Evolutionary conservation across 164 flowering plant species (phyloP).

Genomic region (Chimonanthus praecox): DNA sequence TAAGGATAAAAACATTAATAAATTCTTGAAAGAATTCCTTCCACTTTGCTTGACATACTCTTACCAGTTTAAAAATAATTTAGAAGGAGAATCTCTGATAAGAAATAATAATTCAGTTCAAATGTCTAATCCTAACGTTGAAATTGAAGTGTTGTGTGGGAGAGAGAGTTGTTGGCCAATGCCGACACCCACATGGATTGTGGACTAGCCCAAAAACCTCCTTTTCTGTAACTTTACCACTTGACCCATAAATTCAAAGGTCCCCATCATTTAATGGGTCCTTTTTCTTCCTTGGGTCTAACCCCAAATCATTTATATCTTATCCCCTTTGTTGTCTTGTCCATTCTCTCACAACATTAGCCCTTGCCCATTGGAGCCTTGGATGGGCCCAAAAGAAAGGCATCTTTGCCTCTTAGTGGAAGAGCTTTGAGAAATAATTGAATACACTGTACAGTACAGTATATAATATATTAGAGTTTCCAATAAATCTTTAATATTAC

Average conservation of each 20-base stretch:
- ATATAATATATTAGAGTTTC: no score
- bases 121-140: background rate
- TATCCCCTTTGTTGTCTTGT: no score
- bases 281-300: background rate
- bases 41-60: background rate
- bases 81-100: background rate
- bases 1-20: no score
- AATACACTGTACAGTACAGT: no score
- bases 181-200: background rate
- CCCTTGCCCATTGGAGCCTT: no score
- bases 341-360: no score
- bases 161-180: background rate
- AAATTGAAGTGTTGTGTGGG: background rate
- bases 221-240: background rate
- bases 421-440: no score
- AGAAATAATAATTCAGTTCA: background rate
- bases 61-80: background rate
- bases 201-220: background rate
- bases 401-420: no score
- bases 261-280: background rate
- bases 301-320: no score
- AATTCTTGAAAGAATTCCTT: no score
- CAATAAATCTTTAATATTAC: accelerated
- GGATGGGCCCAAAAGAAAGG: no score
- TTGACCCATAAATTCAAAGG: background rate